Conservation (phyloP, 2,329 filamentous ascomycete species). For the Ceratocystis huliohia region DNA sequence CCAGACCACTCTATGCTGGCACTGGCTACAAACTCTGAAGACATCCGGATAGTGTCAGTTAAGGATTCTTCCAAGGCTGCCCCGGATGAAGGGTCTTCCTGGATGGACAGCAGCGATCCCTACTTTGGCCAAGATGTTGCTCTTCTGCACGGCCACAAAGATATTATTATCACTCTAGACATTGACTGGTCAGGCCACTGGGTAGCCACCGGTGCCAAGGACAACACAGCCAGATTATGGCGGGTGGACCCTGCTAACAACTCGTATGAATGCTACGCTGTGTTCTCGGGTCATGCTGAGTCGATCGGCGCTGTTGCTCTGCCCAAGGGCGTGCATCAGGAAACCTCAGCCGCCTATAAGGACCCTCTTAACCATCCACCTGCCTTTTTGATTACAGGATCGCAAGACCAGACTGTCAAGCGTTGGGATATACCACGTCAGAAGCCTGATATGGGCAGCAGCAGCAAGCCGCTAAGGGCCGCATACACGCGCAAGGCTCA, state of each 20-base stretch:
- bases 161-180: slow-evolving; percentile 90
- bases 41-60: slow-evolving; percentile 75
- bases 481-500: slow-evolving; percentile 87
- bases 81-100: slow-evolving; percentile 23
- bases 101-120: slow-evolving; percentile 27
- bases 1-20: slow-evolving; percentile 71
- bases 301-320: slow-evolving; percentile 83
- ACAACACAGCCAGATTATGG: slow-evolving; percentile 90
- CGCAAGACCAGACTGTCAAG: slow-evolving; percentile 91
- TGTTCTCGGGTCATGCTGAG: slow-evolving; percentile 84
- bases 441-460: slow-evolving; percentile 28
- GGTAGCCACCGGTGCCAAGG: slow-evolving; percentile 91
- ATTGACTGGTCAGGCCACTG: slow-evolving; percentile 95
- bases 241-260: slow-evolving; percentile 62
- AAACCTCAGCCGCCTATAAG: slow-evolving; percentile 55
- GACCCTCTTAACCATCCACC: slow-evolving; percentile 71
- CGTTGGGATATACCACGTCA: slow-evolving; percentile 68
- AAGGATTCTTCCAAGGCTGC: slow-evolving; percentile 27
- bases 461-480: slow-evolving; percentile 44
- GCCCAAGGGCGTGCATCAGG: slow-evolving; percentile 54
- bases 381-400: slow-evolving; percentile 75
- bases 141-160: slow-evolving; percentile 76
- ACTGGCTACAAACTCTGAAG: slow-evolving; percentile 88
- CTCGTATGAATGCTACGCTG: slow-evolving; percentile 66
- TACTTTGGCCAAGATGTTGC: slow-evolving; percentile 88